These are phyloP conservation scores for Acer negundo DNA, from an alignment of 345 rosid species.

Conservation along the genomic window DNA sequence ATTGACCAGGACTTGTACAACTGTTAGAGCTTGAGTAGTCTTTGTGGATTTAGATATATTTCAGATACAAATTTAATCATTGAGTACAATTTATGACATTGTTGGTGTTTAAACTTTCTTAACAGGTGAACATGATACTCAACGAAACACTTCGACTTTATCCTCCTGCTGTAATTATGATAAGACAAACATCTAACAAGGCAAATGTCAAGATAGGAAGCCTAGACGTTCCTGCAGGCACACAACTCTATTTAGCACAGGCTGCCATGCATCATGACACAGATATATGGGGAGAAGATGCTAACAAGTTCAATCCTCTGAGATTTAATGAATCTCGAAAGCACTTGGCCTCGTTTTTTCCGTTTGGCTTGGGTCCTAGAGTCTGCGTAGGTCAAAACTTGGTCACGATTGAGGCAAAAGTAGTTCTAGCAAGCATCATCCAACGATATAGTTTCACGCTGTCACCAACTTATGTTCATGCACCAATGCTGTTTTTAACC, in stretches of 20 bases:
- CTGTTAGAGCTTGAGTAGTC: too few relatives aligned
- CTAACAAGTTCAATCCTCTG: constrained; percentile 57
- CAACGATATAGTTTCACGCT: constrained; percentile 41
- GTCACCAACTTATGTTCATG: constrained; percentile 71
- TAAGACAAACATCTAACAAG: constrained; percentile 39
- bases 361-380: constrained; percentile 66
- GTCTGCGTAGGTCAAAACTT: constrained; percentile 60
- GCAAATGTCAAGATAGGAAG: constrained; percentile 47
- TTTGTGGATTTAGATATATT: too few relatives aligned
- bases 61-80: too few relatives aligned
- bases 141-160: constrained; percentile 76
- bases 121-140: constrained; percentile 65
- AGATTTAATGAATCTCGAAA: constrained; percentile 55
- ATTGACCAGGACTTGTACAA: too few relatives aligned
- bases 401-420: constrained; percentile 53
- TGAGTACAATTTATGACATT: too few relatives aligned
- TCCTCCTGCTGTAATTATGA: constrained; percentile 58
- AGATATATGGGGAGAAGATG: constrained; percentile 74
- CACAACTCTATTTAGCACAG: constrained; percentile 50
- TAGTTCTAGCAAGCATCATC: constrained; percentile 57
- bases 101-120: too few relatives aligned
- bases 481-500: constrained; percentile 51
- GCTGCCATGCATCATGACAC: constrained; percentile 59
- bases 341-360: constrained; percentile 47
- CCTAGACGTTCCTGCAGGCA: constrained; percentile 60